Percentiles rank a stretch among this genome's conserved stretches.
Evolutionary conservation across 2,329 filamentous ascomycete species (phyloP).

Genomic region (Didymella glomerata): DNA sequence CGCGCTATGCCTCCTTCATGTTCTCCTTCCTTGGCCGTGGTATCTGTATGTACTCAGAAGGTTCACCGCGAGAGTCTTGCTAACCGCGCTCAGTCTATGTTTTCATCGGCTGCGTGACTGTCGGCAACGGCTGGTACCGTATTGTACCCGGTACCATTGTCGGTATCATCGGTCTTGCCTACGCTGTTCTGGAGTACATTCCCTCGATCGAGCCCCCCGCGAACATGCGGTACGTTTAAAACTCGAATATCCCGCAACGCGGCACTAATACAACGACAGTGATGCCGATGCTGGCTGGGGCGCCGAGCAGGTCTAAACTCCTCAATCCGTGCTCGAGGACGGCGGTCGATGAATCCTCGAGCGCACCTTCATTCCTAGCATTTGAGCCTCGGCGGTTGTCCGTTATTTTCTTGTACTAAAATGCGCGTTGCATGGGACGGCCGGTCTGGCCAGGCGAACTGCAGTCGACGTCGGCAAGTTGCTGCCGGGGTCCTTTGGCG

Average conservation of each 20-base stretch:
- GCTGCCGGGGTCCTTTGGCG: slow-evolving; percentile 2
- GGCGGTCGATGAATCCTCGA: slow-evolving; percentile 40
- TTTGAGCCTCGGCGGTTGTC: slow-evolving; percentile 16
- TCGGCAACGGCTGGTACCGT: slow-evolving; percentile 72
- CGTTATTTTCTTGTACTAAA: slow-evolving; percentile 27
- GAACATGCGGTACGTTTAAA: slow-evolving; percentile 58
- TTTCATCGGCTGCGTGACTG: slow-evolving; percentile 87
- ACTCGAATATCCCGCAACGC: no score
- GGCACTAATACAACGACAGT: slow-evolving; percentile 37
- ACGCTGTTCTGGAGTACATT: slow-evolving; percentile 64
- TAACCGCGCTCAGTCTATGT: slow-evolving; percentile 78
- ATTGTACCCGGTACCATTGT: slow-evolving; percentile 81
- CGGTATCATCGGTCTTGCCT: slow-evolving; percentile 79
- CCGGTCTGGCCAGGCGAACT: slow-evolving; percentile 17
- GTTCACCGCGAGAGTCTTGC: slow-evolving; percentile 4
- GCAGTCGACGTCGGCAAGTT: slow-evolving; percentile 8
- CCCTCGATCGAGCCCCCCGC: slow-evolving; percentile 62
- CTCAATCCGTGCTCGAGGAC: slow-evolving; percentile 26
- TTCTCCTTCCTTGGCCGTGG: slow-evolving; percentile 97
- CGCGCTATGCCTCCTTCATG: slow-evolving; percentile 95
- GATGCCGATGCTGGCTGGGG: slow-evolving; percentile 64
- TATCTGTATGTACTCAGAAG: slow-evolving; percentile 73
- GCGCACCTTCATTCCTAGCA: slow-evolving; percentile 10
- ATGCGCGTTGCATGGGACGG: slow-evolving; percentile 21
- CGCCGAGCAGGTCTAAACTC: slow-evolving; percentile 59